phyloP scores from a whole-genome alignment of 768 basidiomycete species.

The Chalciporus chontae region DNA sequence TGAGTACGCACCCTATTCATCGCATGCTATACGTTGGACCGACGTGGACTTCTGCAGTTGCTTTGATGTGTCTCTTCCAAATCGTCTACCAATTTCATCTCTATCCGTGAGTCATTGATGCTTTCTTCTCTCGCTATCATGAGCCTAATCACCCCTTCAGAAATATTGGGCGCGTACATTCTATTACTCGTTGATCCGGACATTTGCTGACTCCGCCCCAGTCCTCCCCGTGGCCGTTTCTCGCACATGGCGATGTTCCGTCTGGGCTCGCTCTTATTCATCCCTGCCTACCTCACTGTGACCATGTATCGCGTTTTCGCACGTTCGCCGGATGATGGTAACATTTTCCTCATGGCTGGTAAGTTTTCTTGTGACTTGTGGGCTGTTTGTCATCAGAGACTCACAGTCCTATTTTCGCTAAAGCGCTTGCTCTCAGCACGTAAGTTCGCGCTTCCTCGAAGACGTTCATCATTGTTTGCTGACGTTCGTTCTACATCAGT shows the following conservation, averaged over 20 bases:
- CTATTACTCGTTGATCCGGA: not conserved
- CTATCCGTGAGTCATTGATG: constrained; percentile 63
- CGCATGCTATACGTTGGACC: constrained; percentile 1
- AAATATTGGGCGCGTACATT: constrained; percentile 55
- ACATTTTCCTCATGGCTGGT: constrained; percentile 80
- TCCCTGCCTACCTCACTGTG: constrained; percentile 86
- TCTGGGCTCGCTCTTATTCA: constrained; percentile 78
- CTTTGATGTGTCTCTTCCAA: constrained; percentile 91
- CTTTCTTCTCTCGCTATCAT: not conserved
- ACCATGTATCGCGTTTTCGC: constrained; percentile 71
- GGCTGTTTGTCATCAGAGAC: not conserved
- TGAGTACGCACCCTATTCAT: constrained; percentile 51
- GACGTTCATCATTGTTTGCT: not conserved
- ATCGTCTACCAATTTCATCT: constrained; percentile 89
- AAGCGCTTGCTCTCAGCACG: constrained; percentile 80
- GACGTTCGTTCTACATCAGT: constrained; percentile 35
- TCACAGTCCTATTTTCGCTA: constrained; percentile 4
- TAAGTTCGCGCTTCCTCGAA: constrained; percentile 36
- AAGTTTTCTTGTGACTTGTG: constrained; percentile 24
- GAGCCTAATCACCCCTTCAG: constrained; percentile 29
- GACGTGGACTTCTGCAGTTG: constrained; percentile 48
- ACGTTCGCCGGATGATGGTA: constrained; percentile 64
- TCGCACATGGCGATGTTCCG: constrained; percentile 90
- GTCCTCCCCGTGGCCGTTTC: constrained; percentile 78
- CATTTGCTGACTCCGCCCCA: constrained; percentile 28